These are phyloP conservation scores for Staphylotrichum longicolle DNA, from an alignment of 495 filamentous ascomycete genomes.

Conservation along the genomic window DNA sequence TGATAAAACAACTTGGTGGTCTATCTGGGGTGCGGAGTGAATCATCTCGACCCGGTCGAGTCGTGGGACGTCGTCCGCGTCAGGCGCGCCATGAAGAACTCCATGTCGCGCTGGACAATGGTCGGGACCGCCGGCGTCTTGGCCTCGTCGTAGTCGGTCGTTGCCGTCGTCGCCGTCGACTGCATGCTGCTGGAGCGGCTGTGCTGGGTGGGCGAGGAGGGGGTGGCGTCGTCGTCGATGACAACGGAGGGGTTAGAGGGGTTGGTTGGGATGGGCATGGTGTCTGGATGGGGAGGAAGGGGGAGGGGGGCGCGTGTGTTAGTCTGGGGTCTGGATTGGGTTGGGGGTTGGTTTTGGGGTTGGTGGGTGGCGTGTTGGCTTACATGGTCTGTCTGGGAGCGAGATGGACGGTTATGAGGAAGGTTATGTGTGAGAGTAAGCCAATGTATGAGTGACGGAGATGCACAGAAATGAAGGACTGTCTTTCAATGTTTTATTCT, in stretches of 20 bases:
- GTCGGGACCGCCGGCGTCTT: neutral
- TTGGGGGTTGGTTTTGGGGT: too few species aligned
- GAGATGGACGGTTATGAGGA: too few species aligned
- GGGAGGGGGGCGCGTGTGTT: too few species aligned
- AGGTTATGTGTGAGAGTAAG: too few species aligned
- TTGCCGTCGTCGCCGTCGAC: conserved; percentile 7
- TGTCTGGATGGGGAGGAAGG: neutral
- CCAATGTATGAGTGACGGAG: too few species aligned
- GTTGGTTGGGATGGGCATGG: neutral
- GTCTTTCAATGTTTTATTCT: too few species aligned
- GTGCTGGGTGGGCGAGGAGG: conserved; percentile 11
- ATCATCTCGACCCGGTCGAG: neutral
- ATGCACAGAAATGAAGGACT: too few species aligned
- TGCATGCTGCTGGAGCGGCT: conserved; percentile 16
- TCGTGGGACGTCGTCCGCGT: conserved; percentile 8
- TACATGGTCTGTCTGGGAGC: too few species aligned
- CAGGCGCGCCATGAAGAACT: conserved; percentile 24
- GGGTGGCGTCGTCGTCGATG: neutral
- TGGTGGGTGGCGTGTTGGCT: too few species aligned
- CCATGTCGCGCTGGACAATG: conserved; percentile 19
- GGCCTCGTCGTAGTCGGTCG: neutral
- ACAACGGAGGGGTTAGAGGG: neutral
- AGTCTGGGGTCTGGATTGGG: too few species aligned
- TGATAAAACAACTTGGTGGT: neutral
- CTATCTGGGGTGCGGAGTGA: too few species aligned